These are phyloP conservation scores for Calonectria pteridis DNA, from an alignment of 2,329 filamentous ascomycete genomes.

Conservation along the genomic window DNA sequence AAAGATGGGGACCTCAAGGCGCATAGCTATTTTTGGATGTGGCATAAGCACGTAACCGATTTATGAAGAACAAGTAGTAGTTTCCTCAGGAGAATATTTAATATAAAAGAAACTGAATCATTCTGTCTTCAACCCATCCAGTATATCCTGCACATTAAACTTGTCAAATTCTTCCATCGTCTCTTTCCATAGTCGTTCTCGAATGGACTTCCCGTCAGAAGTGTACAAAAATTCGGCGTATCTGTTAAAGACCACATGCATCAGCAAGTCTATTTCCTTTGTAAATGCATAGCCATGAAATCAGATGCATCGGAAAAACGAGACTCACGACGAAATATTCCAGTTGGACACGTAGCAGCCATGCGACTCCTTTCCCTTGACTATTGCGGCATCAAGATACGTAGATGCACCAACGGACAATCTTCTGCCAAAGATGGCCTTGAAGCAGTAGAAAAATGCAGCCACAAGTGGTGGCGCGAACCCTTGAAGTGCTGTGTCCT, in stretches of 20 bases:
- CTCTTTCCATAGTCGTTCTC: slow-evolving; percentile 21
- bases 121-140: background rate
- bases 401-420: slow-evolving; percentile 24
- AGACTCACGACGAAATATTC: slow-evolving; percentile 23
- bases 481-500: slow-evolving; percentile 15
- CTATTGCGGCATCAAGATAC: slow-evolving; percentile 21
- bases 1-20: background rate
- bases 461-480: background rate
- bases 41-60: no score
- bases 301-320: background rate
- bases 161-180: slow-evolving; percentile 19
- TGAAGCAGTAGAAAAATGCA: slow-evolving; percentile 1
- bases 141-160: background rate
- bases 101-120: background rate
- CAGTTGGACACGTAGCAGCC: slow-evolving; percentile 20
- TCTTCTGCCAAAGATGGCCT: slow-evolving; percentile 4
- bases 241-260: background rate
- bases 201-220: background rate
- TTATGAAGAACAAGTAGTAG: background rate
- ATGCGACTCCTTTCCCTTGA: slow-evolving; percentile 25
- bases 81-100: background rate
- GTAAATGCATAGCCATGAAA: no score
- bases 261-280: no score
- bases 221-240: slow-evolving; percentile 20
- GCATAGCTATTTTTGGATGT: background rate